Evolutionary conservation across 2,329 filamentous ascomycete genomes (phyloP).

Genomic region (Cordyceps militaris): DNA sequence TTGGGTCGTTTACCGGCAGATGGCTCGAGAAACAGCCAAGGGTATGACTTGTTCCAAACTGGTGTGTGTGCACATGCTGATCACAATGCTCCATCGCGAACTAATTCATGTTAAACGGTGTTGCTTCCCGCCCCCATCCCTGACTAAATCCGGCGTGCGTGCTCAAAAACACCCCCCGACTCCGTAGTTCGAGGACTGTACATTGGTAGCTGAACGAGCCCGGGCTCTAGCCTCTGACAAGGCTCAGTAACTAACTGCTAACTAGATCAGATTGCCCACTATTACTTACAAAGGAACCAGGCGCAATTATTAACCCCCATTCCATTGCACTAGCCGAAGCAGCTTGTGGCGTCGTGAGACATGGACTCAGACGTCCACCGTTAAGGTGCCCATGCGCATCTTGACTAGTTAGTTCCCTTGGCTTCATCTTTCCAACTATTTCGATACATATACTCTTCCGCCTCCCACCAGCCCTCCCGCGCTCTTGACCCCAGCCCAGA

Average conservation of each 20-base stretch:
- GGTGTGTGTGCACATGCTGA: background rate
- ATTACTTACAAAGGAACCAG: background rate
- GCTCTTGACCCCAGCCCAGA: background rate
- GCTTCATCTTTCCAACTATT: background rate
- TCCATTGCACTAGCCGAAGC: background rate
- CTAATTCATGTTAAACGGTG: too few relatives aligned
- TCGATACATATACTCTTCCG: background rate
- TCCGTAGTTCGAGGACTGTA: too few relatives aligned
- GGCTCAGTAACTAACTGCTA: too few relatives aligned
- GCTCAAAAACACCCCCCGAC: too few relatives aligned
- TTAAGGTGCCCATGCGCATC: background rate
- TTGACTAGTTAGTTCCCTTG: background rate
- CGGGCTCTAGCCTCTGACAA: background rate
- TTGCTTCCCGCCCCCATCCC: background rate
- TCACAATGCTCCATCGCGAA: background rate
- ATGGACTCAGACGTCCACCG: background rate
- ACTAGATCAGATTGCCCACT: background rate
- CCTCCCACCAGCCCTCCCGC: background rate
- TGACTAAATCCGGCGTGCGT: background rate
- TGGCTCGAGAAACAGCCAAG: background rate
- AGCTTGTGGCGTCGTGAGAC: conserved; percentile 3
- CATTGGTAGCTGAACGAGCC: background rate
- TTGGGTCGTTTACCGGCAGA: too few relatives aligned
- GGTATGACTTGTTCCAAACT: background rate
- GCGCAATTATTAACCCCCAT: background rate